Base-by-base conservation (phyloP, 1,284 basidiomycete species). In the Melampsora larici-populina region DNA sequence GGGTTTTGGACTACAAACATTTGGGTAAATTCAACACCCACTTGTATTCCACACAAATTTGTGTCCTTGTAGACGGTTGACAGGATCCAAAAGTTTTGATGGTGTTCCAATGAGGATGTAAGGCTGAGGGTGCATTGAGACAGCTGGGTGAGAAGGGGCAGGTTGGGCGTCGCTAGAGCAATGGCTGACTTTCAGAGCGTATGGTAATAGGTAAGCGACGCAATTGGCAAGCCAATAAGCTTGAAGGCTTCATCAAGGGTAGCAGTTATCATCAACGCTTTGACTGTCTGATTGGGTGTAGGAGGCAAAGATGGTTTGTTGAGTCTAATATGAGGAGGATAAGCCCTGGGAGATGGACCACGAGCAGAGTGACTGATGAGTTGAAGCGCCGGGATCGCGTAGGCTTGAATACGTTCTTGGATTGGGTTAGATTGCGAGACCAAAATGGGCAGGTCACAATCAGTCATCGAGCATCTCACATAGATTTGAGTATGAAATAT, bases 361-460 rank as follows among this genome's bases (percentile, higher is more conserved):
- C 62, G 33, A 24, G 68, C 49, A 21, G 63, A 33, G 26, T 69
- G 67, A 36, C 81, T 76, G 4, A 82, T 80, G 0, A 81, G 73
- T 68, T 83, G 81, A 64, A 83, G 66, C 4, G 81, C 79, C 24
- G 82, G 82, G 17, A 83, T 83, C 13, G 83, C 81, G 82, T 99
- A 99, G 75, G 94, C 93, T 46, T 96, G 95, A 82, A 99, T 98
- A 65, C 96, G 89, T 84, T 99, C 96, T 84, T 98, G 96, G 0
- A 96, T 98, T 0, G 96, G 95, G 60, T 96, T 96, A 15, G 96
- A 96, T 85, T 99, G 96, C 6, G 95, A 95, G 81, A 99, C 97
- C 81, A 98, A 96, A 82, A 15, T 6, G n/a, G 24, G 21, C 24
- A 43, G 31, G 64, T 33, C 40, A 24, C 2, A 11, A 65, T 65